Evolutionary conservation across 208 protist genomes (phyloP).

Genomic region (Herpetomonas muscarum): DNA sequence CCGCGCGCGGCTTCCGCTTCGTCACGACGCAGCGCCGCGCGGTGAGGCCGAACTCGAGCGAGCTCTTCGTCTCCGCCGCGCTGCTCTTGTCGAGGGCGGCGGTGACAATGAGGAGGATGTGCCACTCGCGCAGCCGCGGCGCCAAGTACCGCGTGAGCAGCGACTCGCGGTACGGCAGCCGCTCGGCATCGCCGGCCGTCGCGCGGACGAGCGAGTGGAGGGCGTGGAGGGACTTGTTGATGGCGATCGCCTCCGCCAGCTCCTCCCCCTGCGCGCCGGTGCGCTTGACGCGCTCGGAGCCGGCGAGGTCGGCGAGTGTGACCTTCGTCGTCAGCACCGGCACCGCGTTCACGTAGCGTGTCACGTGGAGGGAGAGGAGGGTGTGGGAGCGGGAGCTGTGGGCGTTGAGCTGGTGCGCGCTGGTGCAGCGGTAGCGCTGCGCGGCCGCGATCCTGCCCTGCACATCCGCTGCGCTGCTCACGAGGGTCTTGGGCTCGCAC

Average conservation of each 20-base stretch:
- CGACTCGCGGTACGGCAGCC: constrained; percentile 45
- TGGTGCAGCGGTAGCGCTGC: constrained; percentile 35
- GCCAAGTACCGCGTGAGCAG: constrained; percentile 67
- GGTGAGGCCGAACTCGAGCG: constrained; percentile 64
- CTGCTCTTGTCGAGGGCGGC: constrained; percentile 55
- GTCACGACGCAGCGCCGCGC: constrained; percentile 43
- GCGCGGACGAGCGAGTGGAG: constrained; percentile 73
- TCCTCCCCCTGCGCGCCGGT: constrained; percentile 69
- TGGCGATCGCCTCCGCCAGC: constrained; percentile 84
- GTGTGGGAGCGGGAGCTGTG: constrained; percentile 62
- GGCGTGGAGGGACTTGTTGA: constrained; percentile 89
- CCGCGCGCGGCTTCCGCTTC: constrained; percentile 26
- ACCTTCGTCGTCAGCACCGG: constrained; percentile 44
- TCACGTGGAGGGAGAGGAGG: constrained; percentile 63
- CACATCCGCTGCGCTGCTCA: constrained; percentile 31
- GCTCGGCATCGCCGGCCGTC: constrained; percentile 23
- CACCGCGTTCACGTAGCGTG: constrained; percentile 46
- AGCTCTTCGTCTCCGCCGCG: constrained; percentile 61
- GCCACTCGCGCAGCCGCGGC: constrained; percentile 49
- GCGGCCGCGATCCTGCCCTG: constrained; percentile 21
- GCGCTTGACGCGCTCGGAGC: constrained; percentile 83
- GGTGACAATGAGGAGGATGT: constrained; percentile 68
- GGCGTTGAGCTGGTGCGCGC: constrained; percentile 48
- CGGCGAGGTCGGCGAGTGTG: constrained; percentile 93
- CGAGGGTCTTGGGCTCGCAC: constrained; percentile 42